These are phyloP conservation scores for Russula lepida DNA, from an alignment of 768 basidiomycete genomes.

Conservation along the genomic window DNA sequence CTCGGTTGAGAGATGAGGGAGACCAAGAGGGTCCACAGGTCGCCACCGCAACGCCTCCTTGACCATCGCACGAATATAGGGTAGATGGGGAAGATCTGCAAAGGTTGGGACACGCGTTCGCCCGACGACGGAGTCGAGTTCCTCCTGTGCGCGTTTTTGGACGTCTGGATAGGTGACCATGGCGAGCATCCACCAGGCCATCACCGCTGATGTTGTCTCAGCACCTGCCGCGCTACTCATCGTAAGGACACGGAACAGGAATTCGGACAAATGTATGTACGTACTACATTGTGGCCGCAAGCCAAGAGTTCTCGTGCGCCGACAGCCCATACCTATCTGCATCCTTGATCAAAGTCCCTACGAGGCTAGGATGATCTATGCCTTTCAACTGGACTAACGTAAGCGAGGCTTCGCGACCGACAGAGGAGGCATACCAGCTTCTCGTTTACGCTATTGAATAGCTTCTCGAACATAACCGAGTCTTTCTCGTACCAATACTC, in stretches of 20 bases:
- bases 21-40: conserved; percentile 16
- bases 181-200: conserved; percentile 18
- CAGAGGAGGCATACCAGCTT: conserved; percentile 4
- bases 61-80: conserved; percentile 16
- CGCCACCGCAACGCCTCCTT: conserved; percentile 17
- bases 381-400: conserved; percentile 5
- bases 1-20: conserved; percentile 14
- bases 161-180: conserved; percentile 14
- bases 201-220: conserved; percentile 11
- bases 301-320: conserved; percentile 10
- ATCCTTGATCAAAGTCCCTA: conserved; percentile 6
- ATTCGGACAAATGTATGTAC: neutral
- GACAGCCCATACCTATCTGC: conserved; percentile 11
- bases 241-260: neutral
- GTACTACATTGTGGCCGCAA: conserved; percentile 15
- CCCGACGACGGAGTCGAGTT: conserved; percentile 16
- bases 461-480: conserved; percentile 13
- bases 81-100: conserved; percentile 10
- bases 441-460: conserved; percentile 9
- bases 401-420: neutral
- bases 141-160: conserved; percentile 12
- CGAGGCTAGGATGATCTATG: conserved; percentile 10
- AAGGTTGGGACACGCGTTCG: conserved; percentile 11
- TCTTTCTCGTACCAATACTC: conserved; percentile 19
- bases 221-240: conserved; percentile 4